Evolutionary conservation across 306 rosid genomes (phyloP), one percentile per base, ranked within the genome.

Genomic region (Benincasa hispida): DNA sequence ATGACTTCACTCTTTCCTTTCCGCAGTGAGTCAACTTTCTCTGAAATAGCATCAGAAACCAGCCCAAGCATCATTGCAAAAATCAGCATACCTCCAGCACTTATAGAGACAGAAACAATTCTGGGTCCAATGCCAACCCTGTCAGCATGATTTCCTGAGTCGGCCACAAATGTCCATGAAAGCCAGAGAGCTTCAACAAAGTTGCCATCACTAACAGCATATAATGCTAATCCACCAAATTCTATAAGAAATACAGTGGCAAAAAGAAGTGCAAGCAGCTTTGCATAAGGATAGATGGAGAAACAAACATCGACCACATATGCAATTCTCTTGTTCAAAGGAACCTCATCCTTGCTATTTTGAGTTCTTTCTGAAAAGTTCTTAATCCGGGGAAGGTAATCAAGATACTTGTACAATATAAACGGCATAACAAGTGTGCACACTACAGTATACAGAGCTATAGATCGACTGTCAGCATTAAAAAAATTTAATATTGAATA

Each of bases 1-100:
- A 93, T 93, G 78, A 93, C 98, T 85, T 93, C 98, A 80, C 98
- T 86, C 88, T 91, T 93, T 81, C 98, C 98, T 85, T 93, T 93
- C 75, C 97, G 84, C 80, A 93, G 89, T 19, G 98, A 93, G 87
- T 93, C 98, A 54, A 93, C 96, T 88, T 91, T 91, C 90, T 91
- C 98, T 4, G 98, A 87, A 85, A 93, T 93, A 59, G 98, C 98
- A 79, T 93, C 98, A 10, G 96, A 93, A 82, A 93, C 90, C 67
- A 93, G 97, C 39, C 98, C 98, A 76, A 93, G 97, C 94, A 93
- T 90, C 98, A 91, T 93, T 58, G 98, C 98, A 87, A 93, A 93
- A 83, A 93, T 91, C 15, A 93, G 90, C 98, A 93, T 93, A 80
- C 98, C 98, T 34, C 98, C 98, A 18, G 98, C 84, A 78, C 96